Percentiles rank a stretch among this genome's conserved stretches.
Conservation (phyloP, 2,329 filamentous ascomycete species). For the Tetracladium maxilliforme region DNA sequence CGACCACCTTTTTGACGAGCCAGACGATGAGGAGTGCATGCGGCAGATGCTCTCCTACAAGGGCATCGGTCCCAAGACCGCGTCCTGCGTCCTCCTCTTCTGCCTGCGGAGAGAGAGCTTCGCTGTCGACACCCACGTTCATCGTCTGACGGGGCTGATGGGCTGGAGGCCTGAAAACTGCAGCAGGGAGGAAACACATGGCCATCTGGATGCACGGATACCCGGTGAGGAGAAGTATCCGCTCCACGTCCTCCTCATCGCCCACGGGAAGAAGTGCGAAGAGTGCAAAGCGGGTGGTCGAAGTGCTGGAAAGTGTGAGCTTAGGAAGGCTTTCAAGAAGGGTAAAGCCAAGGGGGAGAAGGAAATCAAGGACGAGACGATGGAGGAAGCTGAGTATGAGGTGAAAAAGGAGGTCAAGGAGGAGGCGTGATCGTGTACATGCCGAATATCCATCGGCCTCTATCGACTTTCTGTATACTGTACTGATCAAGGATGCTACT, state of each 20-base stretch:
- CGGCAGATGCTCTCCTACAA: slow-evolving; percentile 31
- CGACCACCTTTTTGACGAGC: slow-evolving; percentile 30
- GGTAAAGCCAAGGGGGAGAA: slow-evolving; percentile 6
- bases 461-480: too few relatives aligned
- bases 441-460: too few relatives aligned
- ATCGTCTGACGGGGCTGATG: slow-evolving; percentile 34
- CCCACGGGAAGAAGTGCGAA: slow-evolving; percentile 32
- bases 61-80: slow-evolving; percentile 41
- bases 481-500: too few relatives aligned
- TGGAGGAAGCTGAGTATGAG: slow-evolving; percentile 1
- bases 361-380: neutral
- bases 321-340: slow-evolving; percentile 33
- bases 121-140: slow-evolving; percentile 42
- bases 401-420: too few relatives aligned
- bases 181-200: slow-evolving; percentile 29
- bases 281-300: slow-evolving; percentile 24
- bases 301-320: slow-evolving; percentile 42
- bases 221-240: slow-evolving; percentile 38
- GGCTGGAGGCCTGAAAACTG: slow-evolving; percentile 38
- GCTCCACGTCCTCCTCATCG: slow-evolving; percentile 38
- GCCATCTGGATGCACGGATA: slow-evolving; percentile 35
- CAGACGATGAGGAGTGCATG: slow-evolving; percentile 32
- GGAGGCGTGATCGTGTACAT: too few relatives aligned
- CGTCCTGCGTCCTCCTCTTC: slow-evolving; percentile 40
- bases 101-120: slow-evolving; percentile 36